phyloP scores from a whole-genome alignment of 2,329 filamentous ascomycete species.

The Microcyclospora tardicrescens region DNA sequence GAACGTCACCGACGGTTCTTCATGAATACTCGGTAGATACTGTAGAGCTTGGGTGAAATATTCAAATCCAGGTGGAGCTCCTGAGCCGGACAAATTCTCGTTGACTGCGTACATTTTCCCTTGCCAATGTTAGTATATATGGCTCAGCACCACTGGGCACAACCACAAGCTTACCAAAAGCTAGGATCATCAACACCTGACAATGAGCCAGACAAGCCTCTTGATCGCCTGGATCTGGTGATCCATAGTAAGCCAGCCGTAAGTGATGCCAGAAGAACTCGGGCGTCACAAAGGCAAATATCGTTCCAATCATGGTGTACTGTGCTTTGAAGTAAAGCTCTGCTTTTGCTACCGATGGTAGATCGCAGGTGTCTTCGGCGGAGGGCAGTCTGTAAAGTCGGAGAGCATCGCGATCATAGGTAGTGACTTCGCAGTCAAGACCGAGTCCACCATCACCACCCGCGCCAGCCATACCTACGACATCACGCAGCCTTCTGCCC shows the following conservation, averaged over 20 bases:
- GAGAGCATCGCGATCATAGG: constrained; percentile 21
- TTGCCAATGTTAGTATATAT: too few species aligned
- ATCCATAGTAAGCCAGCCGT: constrained; percentile 30
- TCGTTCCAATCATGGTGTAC: constrained; percentile 45
- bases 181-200: constrained; percentile 40
- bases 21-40: constrained; percentile 43
- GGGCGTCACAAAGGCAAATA: constrained; percentile 41
- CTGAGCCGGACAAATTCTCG: constrained; percentile 37
- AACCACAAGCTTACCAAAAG: constrained; percentile 33
- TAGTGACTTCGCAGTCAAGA: constrained; percentile 8
- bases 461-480: constrained; percentile 6
- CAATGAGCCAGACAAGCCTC: constrained; percentile 39
- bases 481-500: constrained; percentile 12
- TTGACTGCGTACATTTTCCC: constrained; percentile 41
- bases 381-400: constrained; percentile 19
- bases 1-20: constrained; percentile 41
- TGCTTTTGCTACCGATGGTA: constrained; percentile 40
- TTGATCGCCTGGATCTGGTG: constrained; percentile 30
- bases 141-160: too few species aligned
- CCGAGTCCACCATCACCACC: too few species aligned
- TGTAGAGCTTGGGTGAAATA: constrained; percentile 42
- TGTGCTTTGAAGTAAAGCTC: constrained; percentile 40
- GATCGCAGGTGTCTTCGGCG: constrained; percentile 24
- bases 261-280: constrained; percentile 36
- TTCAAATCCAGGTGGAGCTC: constrained; percentile 38